Conservation (phyloP, 2,329 filamentous ascomycete genomes). For the Ciborinia camelliae region DNA sequence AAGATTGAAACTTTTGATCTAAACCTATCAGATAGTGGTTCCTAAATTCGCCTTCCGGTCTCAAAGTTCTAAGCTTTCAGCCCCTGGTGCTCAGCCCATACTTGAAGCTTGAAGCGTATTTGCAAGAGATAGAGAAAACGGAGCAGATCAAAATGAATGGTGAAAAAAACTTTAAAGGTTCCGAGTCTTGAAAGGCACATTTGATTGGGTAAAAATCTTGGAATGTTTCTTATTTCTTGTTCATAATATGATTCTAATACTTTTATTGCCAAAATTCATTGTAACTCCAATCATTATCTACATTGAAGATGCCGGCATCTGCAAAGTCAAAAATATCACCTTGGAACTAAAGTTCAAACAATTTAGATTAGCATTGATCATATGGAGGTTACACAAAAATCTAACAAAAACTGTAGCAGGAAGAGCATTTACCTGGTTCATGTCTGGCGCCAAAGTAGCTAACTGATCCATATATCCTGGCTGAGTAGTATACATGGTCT, state of each 20-base stretch:
- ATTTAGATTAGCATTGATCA: neutral
- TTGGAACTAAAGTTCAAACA: neutral
- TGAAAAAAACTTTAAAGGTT: neutral
- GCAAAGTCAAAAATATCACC: conserved; percentile 9
- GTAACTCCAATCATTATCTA: conserved; percentile 13
- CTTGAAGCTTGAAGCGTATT: no score
- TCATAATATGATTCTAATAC: neutral
- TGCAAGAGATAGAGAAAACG: neutral
- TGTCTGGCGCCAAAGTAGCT: neutral
- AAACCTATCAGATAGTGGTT: neutral
- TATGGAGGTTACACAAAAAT: neutral
- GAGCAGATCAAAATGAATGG: neutral
- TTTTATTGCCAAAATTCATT: conserved; percentile 10
- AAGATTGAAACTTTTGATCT: neutral
- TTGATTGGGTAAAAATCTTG: neutral
- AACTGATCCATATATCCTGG: neutral
- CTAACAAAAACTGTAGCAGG: neutral
- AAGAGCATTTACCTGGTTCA: conserved; percentile 1
- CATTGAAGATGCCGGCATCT: neutral
- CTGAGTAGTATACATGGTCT: conserved; percentile 4
- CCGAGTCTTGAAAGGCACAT: no score
- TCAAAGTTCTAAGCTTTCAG: neutral
- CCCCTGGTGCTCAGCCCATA: neutral
- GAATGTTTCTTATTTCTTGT: neutral
- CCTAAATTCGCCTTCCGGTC: neutral